Evolutionary conservation across 371 early-diverging fungal species (phyloP), one percentile per base, ranked within the genome.

Genomic region (Batkoa obscura): DNA sequence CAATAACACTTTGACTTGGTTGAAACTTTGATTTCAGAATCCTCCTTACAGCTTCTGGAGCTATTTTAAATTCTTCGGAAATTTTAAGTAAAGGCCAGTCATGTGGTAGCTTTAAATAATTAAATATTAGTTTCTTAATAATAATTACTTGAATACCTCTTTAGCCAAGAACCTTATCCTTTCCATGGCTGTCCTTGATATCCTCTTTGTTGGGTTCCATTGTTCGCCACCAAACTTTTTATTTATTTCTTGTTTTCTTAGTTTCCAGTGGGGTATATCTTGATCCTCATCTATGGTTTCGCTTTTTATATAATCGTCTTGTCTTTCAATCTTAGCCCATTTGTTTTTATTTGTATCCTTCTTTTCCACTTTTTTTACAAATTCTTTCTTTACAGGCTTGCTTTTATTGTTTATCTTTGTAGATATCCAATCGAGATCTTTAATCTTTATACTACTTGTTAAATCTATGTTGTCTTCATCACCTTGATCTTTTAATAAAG

Each of bases 141-240:
- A 45, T 15, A n/a, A 45, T 15, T 4, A n/a, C 10, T 15, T 15
- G 17, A 45, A n/a, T 60, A 60, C 59, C 46, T 64, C 50, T 47
- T 34, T 36, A 23, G 61, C 60, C 1, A 71, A 60, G 55, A 71
- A 58, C 39, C 72, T 56, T 45, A 71, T 71, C 52, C 67, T 66
- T 38, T 71, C 72, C 69, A 71, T 69, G 35, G 71, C 67, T 2
- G 70, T 64, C 23, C 60, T 50, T 13, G 70, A 69, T 10, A 71
- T 50, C 38, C 60, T 56, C 53, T 69, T 69, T 42, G 43, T 56
- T 8, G 72, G 72, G 31, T 58, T 45, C 72, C 72, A 71, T 2
- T 30, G 43, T 15, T 59, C 58, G 31, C 50, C 59, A 23, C 56
- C 58, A 1, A 59, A 57, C 49, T 62, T 69, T 10, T 45, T 38